phyloP scores from a whole-genome alignment of 2,329 filamentous ascomycete species.

The Penicillium frequentans region DNA sequence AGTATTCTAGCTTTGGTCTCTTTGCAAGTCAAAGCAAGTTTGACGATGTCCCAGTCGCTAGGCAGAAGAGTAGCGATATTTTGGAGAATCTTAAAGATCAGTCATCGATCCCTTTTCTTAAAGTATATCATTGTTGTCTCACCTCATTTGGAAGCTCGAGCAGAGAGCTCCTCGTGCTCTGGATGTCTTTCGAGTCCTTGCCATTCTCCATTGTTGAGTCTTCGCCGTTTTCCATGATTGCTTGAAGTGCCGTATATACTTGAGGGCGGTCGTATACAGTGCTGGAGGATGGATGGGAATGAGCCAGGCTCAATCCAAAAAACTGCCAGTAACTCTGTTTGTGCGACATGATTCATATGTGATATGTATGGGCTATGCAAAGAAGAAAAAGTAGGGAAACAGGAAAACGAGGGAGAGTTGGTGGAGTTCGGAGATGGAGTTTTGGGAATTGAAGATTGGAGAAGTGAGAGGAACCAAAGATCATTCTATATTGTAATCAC shows the following conservation, averaged over 20 bases:
- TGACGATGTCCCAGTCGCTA: conserved; percentile 32
- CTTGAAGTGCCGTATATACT: not conserved
- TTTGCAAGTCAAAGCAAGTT: conserved; percentile 28
- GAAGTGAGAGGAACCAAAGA: not conserved
- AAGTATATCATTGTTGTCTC: not conserved
- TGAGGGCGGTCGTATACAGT: not conserved
- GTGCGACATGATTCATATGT: not conserved
- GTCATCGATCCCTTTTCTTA: not conserved
- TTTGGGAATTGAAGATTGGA: not conserved
- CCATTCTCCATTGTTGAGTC: not conserved
- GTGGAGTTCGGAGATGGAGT: not conserved
- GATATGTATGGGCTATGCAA: not conserved
- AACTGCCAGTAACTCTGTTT: not conserved
- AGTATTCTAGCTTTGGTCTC: conserved; percentile 26
- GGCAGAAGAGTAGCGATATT: conserved; percentile 29
- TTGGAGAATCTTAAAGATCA: conserved; percentile 31
- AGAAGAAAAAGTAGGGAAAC: not conserved
- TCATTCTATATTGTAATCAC: too few relatives aligned
- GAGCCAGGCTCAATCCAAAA: not conserved
- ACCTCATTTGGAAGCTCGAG: conserved; percentile 20
- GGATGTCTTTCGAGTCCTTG: not conserved
- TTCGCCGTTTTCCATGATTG: not conserved
- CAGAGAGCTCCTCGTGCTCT: not conserved
- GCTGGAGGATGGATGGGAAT: not conserved
- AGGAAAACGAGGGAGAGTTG: not conserved